Evolutionary conservation across 768 basidiomycete species (phyloP), one percentile per base, ranked within the genome.

Genomic region (Russula foetens): DNA sequence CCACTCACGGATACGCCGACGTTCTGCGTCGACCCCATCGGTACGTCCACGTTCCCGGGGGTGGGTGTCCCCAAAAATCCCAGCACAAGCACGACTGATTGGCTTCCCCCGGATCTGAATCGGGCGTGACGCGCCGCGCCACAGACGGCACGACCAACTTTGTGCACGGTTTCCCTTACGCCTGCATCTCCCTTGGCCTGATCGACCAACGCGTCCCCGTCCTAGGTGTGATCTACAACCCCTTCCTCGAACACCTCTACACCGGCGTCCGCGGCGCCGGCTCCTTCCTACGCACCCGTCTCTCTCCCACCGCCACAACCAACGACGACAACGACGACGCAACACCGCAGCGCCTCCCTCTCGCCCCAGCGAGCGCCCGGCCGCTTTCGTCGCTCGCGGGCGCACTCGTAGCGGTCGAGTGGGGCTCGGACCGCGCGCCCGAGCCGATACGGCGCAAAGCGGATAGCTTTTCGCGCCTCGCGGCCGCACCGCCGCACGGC

Each of bases 1-100:
- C 78, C 84, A 12, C 73, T 96, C 59, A 92, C 90, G 1, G 89
- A 97, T 67, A 85, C 84, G 31, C 93, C 94, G 5, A 98, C 96
- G 0, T 99, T 90, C 76, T 97, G 96, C 68, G 90, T 96, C 46
- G 95, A 98, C 71, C 95, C 95, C 33, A 96, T 97, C 59, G 94
- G 90, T 86, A 41, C 35, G 35, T 35, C 14, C 35, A 12, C 9
- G 14, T 35, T 12, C 14, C 14, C n/a, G n/a, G n/a, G n/a, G n/a
- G n/a, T n/a, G n/a, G n/a, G n/a, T n/a, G n/a, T n/a, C n/a, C n/a
- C n/a, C n/a, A n/a, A n/a, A n/a, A n/a, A n/a, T n/a, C n/a, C n/a
- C n/a, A n/a, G n/a, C n/a, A n/a, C n/a, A n/a, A n/a, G n/a, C n/a
- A n/a, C n/a, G n/a, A n/a, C n/a, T n/a, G n/a, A n/a, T n/a, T n/a